Evolutionary conservation across 208 protist species (phyloP), one percentile per base, ranked within the genome.

Genomic region (Leishmania martiniquensis): DNA sequence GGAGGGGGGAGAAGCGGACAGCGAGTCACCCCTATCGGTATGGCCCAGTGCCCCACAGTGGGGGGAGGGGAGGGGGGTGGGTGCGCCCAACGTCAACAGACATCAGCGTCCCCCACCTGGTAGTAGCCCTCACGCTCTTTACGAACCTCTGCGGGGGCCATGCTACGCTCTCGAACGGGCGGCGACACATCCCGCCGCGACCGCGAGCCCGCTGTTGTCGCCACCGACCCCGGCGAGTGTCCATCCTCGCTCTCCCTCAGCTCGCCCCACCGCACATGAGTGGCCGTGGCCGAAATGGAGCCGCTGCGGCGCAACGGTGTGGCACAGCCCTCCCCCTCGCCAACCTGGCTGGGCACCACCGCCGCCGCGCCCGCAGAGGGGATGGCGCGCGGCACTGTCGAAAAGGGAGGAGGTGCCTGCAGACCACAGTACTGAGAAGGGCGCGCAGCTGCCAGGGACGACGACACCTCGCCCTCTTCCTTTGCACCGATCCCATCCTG

Each of bases 141-240:
- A 7, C 47, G 29, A 44, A 92, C 49, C 75, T 92, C 88, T 29
- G 78, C 78, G 1, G 85, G 85, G 25, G 85, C 83, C 85, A 92
- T 78, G 76, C 85, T 90, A 29, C 88, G 77, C 57, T 92, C 88
- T 49, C 85, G 83, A 74, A 88, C 6, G 15, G 88, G 88, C 55
- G 85, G 88, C 25, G 85, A 92, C 32, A 83, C 73, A 44, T 85
- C 88, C 7, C 83, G 78, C 74, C 63, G 67, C 63, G 79, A 83
- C 37, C 44, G 79, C 13, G 74, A 75, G 44, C 60, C 75, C 34
- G 37, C 39, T 32, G 37, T 51, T 22, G 79, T 78, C 34, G 68
- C 73, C 9, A 55, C 34, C 12, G 79, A 83, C 17, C 68, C 67
- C 1, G 79, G 79, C 32, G 79, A 72, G 68, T 49, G 60, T 25